phyloP scores from a whole-genome alignment of 2,329 filamentous ascomycete species.

The Ophiostoma novo-ulmi region DNA sequence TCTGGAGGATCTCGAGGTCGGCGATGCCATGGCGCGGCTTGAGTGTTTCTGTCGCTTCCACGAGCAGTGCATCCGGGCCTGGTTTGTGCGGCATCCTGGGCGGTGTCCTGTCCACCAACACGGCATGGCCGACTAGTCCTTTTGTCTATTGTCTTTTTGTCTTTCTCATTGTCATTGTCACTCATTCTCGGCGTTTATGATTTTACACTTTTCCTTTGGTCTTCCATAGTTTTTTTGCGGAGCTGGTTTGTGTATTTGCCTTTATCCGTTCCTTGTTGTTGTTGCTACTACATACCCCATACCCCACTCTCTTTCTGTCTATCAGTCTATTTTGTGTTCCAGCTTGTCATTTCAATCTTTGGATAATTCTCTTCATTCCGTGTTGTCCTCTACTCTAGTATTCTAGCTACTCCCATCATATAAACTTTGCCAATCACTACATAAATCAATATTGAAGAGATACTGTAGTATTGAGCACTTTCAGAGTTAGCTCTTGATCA shows the following conservation, averaged over 20 bases:
- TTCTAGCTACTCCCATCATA: no score
- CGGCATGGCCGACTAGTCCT: conserved; percentile 47
- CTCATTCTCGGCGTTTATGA: conserved; percentile 7
- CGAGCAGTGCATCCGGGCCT: conserved; percentile 53
- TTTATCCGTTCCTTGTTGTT: not conserved
- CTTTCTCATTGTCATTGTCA: not conserved
- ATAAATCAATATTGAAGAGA: no score
- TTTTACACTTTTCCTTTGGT: not conserved
- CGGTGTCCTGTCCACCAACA: conserved; percentile 63
- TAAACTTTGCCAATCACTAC: no score
- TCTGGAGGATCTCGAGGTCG: conserved; percentile 60
- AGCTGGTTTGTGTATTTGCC: not conserved
- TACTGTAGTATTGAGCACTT: no score
- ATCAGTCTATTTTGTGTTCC: not conserved
- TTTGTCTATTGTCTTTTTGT: conserved; percentile 13
- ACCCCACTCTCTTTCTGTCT: not conserved
- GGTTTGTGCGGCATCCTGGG: conserved; percentile 59
- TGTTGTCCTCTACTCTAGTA: not conserved
- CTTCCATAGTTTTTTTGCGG: not conserved
- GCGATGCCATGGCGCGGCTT: conserved; percentile 58
- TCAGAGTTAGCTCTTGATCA: no score
- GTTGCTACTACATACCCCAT: conserved; percentile 1
- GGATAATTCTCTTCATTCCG: not conserved
- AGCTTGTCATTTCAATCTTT: not conserved
- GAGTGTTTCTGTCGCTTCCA: conserved; percentile 65